phyloP scores from a whole-genome alignment of 805 yeast species.

The Saturnispora zaruensis region DNA sequence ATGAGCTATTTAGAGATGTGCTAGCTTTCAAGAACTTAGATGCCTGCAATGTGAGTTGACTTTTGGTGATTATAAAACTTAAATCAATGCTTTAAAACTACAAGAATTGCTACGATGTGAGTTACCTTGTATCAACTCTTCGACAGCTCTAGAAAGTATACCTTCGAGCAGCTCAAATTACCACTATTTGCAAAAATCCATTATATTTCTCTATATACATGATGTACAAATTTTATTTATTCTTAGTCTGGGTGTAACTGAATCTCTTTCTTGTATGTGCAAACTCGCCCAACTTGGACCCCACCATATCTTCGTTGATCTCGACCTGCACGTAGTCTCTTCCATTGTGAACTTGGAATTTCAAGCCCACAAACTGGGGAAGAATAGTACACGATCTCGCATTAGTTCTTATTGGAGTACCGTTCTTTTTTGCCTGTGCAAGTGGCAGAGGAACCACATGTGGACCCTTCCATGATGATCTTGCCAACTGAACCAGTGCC shows the following conservation, averaged over 20 bases:
- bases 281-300: constrained; percentile 89
- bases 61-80: too few relatives aligned
- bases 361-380: constrained; percentile 92
- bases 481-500: constrained; percentile 33
- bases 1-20: too few relatives aligned
- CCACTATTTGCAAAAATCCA: too few relatives aligned
- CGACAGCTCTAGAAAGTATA: too few relatives aligned
- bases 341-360: constrained; percentile 94
- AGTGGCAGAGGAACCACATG: constrained; percentile 92
- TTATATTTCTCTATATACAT: not conserved
- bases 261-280: constrained; percentile 89
- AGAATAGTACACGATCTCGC: constrained; percentile 91
- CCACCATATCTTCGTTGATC: constrained; percentile 93
- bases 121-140: too few relatives aligned
- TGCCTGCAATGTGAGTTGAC: too few relatives aligned
- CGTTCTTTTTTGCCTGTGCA: constrained; percentile 69
- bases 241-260: constrained; percentile 71
- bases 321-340: constrained; percentile 84
- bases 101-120: too few relatives aligned
- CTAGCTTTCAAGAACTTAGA: too few relatives aligned
- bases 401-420: constrained; percentile 88
- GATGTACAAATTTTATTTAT: constrained; percentile 28
- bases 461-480: constrained; percentile 73
- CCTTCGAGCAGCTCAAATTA: too few relatives aligned
- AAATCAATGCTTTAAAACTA: too few relatives aligned